Base-by-base conservation (phyloP, 768 basidiomycete genomes). In the Paxillus rubicundulus region DNA sequence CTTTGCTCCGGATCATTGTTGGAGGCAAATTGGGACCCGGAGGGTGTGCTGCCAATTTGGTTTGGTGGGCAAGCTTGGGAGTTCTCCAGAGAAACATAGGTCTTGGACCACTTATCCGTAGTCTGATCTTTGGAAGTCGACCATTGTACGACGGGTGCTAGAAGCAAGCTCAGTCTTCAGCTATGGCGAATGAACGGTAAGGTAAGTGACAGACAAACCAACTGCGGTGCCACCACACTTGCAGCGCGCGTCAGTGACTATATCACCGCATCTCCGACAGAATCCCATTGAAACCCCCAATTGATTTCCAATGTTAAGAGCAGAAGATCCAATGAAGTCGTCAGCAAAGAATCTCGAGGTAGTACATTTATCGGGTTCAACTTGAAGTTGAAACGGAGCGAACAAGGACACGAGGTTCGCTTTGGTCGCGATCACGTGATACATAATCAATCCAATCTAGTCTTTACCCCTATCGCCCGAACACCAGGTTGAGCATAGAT, bases 251-350 rank as follows among this genome's bases (percentile, higher is more conserved):
- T 82, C 82, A 33, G 75, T 64, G 30, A 92, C 89, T 53, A 93
- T 90, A 56, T 92, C 87, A 52, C 90, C 91, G 63, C 90, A 93
- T 65, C 88, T 77, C 53, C 87, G 80, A 73, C 91, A 93, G 63
- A 92, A 92, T 20, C 86, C 87, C 90, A 92, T 92, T 24, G 20
- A 39, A 55, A 45, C 39, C 24, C 45, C 27, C 39, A 18, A 18
- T 37, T 37, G n/a, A 8, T 37, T 38, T 50, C 10, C 30, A 2
- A 45, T 6, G 9, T 27, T 24, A 14, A 16, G 8, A 48, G 28
- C 18, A 41, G 40, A 30, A 20, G 21, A 24, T 17, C 9, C 8
- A 24, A n/a, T 34, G 21, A 43, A 41, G n/a, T 55, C 34, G 14
- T 30, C 18, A 46, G 48, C 21, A 24, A n/a, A 39, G 39, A n/a